Percentiles rank a stretch among this genome's conserved stretches.
These are phyloP conservation scores for Yamadazyma taylorii DNA, from an alignment of 1,139 yeast species.

Conservation along the genomic window DNA sequence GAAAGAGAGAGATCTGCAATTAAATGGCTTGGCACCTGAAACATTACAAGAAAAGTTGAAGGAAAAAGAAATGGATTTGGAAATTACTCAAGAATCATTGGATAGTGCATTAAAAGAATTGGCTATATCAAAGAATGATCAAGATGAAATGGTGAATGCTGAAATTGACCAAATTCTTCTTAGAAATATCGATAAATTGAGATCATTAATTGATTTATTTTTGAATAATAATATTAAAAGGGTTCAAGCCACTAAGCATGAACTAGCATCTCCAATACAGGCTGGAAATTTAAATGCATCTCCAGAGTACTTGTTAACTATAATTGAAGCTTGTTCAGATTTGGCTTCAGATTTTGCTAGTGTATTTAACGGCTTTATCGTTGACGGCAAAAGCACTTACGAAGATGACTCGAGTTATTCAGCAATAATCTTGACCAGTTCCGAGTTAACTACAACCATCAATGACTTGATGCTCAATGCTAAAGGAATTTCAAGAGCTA, in stretches of 20 bases:
- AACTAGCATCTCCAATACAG: slow-evolving; percentile 75
- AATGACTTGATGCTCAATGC: slow-evolving; percentile 67
- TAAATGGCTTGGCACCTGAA: slow-evolving; percentile 22
- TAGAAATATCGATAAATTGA: slow-evolving; percentile 51
- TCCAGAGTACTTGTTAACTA: slow-evolving; percentile 68
- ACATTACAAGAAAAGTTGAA: slow-evolving; percentile 49
- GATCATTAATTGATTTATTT: slow-evolving; percentile 68
- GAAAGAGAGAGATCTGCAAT: slow-evolving; percentile 24
- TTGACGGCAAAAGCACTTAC: slow-evolving; percentile 63
- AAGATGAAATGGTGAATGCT: slow-evolving; percentile 55
- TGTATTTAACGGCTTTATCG: slow-evolving; percentile 72
- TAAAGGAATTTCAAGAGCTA: slow-evolving; percentile 64
- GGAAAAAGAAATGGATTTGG: slow-evolving; percentile 78
- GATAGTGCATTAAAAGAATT: slow-evolving; percentile 68
- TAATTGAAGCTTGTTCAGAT: slow-evolving; percentile 70
- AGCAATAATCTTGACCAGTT: slow-evolving; percentile 62
- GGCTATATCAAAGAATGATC: slow-evolving; percentile 55
- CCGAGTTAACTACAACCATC: slow-evolving; percentile 64
- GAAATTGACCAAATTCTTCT: slow-evolving; percentile 57
- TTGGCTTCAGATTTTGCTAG: slow-evolving; percentile 81
- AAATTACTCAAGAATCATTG: slow-evolving; percentile 76
- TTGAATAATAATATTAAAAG: slow-evolving; percentile 68
- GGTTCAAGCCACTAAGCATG: slow-evolving; percentile 72
- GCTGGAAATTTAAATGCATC: slow-evolving; percentile 81
- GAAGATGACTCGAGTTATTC: slow-evolving; percentile 57